Evolutionary conservation across 345 rosid species (phyloP).

Genomic region (Dimocarpus longan): DNA sequence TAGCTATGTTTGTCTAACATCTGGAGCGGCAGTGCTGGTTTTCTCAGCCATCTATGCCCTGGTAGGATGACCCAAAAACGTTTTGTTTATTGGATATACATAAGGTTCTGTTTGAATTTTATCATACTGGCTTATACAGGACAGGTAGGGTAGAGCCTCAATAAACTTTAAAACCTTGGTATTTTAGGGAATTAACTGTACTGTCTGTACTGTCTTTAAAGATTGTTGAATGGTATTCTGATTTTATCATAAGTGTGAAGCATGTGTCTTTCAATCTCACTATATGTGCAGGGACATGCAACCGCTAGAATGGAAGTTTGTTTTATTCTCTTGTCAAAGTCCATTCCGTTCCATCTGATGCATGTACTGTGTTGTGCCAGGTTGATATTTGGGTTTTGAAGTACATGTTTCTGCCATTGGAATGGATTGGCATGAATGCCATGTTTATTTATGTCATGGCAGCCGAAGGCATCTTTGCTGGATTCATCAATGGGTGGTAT

Average conservation of each 20-base stretch:
- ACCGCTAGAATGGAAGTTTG: not conserved
- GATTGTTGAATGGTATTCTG: not conserved
- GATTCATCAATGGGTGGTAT: slow-evolving; percentile 93
- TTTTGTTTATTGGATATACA: not conserved
- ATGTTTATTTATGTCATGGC: slow-evolving; percentile 97
- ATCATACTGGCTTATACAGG: too few species aligned
- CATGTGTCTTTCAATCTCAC: not conserved
- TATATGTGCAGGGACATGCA: not conserved
- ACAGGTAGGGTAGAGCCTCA: not conserved
- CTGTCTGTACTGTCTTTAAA: not conserved
- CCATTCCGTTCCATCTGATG: not conserved
- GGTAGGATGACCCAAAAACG: slow-evolving; percentile 37
- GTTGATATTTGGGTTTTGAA: slow-evolving; percentile 63
- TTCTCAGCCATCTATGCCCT: slow-evolving; percentile 64
- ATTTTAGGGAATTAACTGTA: not conserved
- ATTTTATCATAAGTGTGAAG: not conserved
- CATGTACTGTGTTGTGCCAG: slow-evolving; percentile 32
- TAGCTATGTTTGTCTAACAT: slow-evolving; percentile 82
- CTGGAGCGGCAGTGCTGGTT: slow-evolving; percentile 79
- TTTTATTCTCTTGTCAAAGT: not conserved
- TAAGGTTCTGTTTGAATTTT: not conserved
- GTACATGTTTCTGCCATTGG: slow-evolving; percentile 54
- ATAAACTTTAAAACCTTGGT: not conserved
- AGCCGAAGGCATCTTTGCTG: slow-evolving; percentile 88
- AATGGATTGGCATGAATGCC: slow-evolving; percentile 96